A percentile compares a stretch with the other conserved stretches of the same genome.
Evolutionary conservation across 345 rosid genomes (phyloP).

Genomic region (Laguncularia racemosa): DNA sequence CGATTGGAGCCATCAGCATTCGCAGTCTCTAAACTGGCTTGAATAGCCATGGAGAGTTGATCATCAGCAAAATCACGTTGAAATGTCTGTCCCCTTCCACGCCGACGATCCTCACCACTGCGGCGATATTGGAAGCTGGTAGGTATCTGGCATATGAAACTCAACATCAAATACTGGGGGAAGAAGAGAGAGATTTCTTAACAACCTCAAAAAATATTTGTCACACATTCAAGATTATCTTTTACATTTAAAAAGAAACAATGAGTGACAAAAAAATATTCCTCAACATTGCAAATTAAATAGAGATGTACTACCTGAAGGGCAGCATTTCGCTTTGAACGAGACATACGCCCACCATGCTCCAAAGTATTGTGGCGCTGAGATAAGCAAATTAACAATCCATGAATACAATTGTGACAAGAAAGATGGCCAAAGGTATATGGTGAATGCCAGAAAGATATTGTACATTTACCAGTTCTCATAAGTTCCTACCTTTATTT

Average conservation of each 20-base stretch:
- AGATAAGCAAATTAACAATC: conserved; percentile 3
- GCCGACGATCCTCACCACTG: conserved; percentile 54
- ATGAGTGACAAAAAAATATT: too few relatives aligned
- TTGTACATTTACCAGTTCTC: too few relatives aligned
- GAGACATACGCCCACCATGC: conserved; percentile 96
- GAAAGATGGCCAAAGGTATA: too few relatives aligned
- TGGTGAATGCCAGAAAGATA: too few relatives aligned
- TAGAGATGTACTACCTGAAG: conserved; percentile 46
- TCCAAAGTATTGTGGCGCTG: conserved; percentile 92
- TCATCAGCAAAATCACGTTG: conserved; percentile 61
- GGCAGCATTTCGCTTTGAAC: conserved; percentile 86
- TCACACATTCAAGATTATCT: neutral
- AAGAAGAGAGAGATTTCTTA: neutral
- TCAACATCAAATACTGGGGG: conserved; percentile 2
- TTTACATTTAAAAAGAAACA: too few relatives aligned
- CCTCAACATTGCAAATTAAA: too few relatives aligned
- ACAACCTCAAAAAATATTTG: neutral
- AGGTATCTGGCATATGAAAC: conserved; percentile 50
- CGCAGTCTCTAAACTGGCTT: conserved; percentile 46
- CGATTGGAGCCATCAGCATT: conserved; percentile 20
- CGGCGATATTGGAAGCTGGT: conserved; percentile 77
- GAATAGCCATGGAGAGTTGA: conserved; percentile 48
- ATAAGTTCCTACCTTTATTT: conserved; percentile 61
- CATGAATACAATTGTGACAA: too few relatives aligned
- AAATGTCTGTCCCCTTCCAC: conserved; percentile 65